These are phyloP conservation scores for Fusarium virguliforme DNA, from an alignment of 2,329 filamentous ascomycete species.

Conservation along the genomic window DNA sequence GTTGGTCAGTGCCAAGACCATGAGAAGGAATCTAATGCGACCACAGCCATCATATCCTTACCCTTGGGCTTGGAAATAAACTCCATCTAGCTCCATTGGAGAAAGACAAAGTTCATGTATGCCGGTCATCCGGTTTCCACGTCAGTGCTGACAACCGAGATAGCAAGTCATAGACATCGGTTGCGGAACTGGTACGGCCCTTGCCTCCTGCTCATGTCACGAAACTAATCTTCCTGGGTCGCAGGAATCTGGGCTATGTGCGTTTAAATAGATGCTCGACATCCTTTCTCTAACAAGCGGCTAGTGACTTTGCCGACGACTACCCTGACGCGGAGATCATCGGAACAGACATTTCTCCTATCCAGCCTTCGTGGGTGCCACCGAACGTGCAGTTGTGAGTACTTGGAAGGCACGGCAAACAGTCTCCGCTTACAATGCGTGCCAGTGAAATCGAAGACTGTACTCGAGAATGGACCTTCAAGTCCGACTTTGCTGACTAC, in stretches of 20 bases:
- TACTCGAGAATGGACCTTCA: slow-evolving; percentile 53
- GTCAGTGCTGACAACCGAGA: slow-evolving; percentile 22
- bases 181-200: slow-evolving; percentile 67
- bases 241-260: slow-evolving; percentile 63
- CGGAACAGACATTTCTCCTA: slow-evolving; percentile 71
- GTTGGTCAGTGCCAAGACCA: rapidly evolving
- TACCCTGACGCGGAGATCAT: slow-evolving; percentile 62
- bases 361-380: slow-evolving; percentile 68
- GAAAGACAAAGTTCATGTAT: slow-evolving; percentile 49
- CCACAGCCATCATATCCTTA: slow-evolving; percentile 43
- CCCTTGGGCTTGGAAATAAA: slow-evolving; percentile 42
- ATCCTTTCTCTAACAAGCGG: not conserved
- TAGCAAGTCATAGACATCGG: slow-evolving; percentile 64
- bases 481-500: slow-evolving; percentile 65
- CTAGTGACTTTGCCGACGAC: slow-evolving; percentile 65
- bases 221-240: not conserved
- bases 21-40: not conserved
- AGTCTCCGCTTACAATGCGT: not conserved
- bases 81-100: slow-evolving; percentile 41
- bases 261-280: slow-evolving; percentile 50
- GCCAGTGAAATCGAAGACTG: slow-evolving; percentile 52
- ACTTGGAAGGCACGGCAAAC: rapidly evolving
- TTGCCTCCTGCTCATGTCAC: rapidly evolving
- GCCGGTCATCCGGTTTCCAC: rapidly evolving
- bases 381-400: slow-evolving; percentile 61